phyloP scores from a whole-genome alignment of 371 early-diverging fungal genomes.

The Lichtheimia hyalospora region DNA sequence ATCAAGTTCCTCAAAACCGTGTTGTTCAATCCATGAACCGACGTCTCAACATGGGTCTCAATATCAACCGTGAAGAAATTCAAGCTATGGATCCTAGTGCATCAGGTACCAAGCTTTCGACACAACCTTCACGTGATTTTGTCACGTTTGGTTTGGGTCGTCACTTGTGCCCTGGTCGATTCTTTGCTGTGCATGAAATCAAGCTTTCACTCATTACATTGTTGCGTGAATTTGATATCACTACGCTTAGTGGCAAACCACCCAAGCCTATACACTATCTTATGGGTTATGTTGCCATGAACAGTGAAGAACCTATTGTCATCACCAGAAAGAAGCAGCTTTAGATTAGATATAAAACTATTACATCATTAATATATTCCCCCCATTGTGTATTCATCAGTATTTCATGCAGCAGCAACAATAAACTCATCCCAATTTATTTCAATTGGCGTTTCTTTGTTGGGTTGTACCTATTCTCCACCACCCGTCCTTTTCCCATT shows the following conservation, averaged over 20 bases:
- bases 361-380: constrained; percentile 2
- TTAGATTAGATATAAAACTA: neutral
- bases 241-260: constrained; percentile 18
- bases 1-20: constrained; percentile 34
- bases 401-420: no score
- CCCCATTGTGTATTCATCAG: neutral
- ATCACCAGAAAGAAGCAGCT: constrained; percentile 14
- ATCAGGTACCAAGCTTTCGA: constrained; percentile 15
- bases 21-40: constrained; percentile 22
- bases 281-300: constrained; percentile 10
- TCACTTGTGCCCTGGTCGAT: constrained; percentile 47
- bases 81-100: constrained; percentile 29
- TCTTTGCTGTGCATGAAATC: constrained; percentile 54
- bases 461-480: neutral
- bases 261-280: constrained; percentile 19
- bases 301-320: constrained; percentile 26
- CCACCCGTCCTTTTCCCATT: neutral
- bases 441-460: no score
- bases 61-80: constrained; percentile 7
- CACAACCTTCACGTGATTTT: constrained; percentile 27
- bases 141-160: constrained; percentile 36
- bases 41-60: constrained; percentile 29
- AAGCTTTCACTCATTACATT: constrained; percentile 30
- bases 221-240: constrained; percentile 24
- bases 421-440: no score